These are phyloP conservation scores for Trichosporon asahii DNA, from an alignment of 1,284 basidiomycete genomes.

Conservation along the genomic window DNA sequence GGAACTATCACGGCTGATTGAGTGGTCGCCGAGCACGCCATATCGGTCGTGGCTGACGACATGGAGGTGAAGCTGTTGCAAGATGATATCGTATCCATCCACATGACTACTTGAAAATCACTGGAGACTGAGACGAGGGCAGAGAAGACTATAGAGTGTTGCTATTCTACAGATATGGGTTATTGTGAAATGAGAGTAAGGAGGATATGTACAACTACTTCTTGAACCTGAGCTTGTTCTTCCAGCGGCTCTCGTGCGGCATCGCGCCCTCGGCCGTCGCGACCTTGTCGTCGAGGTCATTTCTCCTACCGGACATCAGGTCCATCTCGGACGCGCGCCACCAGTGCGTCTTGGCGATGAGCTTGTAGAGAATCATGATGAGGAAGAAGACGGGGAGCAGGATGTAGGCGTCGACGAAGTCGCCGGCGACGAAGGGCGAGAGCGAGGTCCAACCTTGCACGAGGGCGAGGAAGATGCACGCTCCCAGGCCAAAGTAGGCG, in stretches of 20 bases:
- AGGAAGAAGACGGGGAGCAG: conserved; percentile 28
- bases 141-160: neutral
- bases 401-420: conserved; percentile 30
- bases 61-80: neutral
- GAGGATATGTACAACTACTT: conserved; percentile 1
- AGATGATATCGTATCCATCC: neutral
- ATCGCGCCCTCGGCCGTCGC: neutral
- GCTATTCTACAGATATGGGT: neutral
- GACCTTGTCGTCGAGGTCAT: conserved; percentile 19
- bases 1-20: neutral
- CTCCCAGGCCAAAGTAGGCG: conserved; percentile 28
- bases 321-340: conserved; percentile 24
- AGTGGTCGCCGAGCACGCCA: neutral
- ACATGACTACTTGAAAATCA: neutral
- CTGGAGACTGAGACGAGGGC: neutral
- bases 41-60: neutral
- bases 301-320: conserved; percentile 22
- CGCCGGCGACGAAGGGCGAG: conserved; percentile 24
- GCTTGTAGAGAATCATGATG: conserved; percentile 27
- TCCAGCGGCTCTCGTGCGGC: neutral
- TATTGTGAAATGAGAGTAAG: neutral
- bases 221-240: neutral
- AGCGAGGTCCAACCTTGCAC: conserved; percentile 22
- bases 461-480: conserved; percentile 28
- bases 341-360: conserved; percentile 24